These are phyloP conservation scores for Cordyceps pruinosa DNA, from an alignment of 2,329 filamentous ascomycete genomes.

Conservation along the genomic window DNA sequence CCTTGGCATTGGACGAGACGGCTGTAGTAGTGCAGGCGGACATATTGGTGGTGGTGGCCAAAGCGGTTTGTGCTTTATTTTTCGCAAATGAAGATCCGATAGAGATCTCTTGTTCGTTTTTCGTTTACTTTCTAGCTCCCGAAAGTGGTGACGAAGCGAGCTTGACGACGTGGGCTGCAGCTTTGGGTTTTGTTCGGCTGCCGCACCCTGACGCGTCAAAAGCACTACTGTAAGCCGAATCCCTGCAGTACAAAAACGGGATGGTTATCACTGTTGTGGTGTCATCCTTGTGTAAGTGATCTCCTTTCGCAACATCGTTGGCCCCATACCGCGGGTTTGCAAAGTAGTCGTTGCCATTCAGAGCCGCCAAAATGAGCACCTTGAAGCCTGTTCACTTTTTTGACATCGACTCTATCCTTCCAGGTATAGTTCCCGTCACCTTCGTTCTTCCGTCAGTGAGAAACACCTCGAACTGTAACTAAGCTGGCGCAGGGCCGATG, in stretches of 20 bases:
- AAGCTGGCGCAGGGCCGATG: neutral
- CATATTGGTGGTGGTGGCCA: neutral
- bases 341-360: neutral
- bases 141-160: neutral
- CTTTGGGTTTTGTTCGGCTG: neutral
- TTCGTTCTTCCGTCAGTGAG: neutral
- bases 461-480: neutral
- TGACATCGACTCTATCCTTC: neutral
- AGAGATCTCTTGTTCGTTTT: neutral
- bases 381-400: neutral
- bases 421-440: neutral
- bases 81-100: neutral
- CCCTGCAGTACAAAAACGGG: neutral
- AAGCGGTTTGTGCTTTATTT: neutral
- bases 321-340: too few relatives aligned
- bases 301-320: too few relatives aligned
- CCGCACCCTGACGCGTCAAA: neutral
- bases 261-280: neutral
- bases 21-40: neutral
- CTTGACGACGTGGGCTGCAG: neutral
- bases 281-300: neutral
- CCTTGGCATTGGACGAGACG: neutral
- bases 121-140: neutral
- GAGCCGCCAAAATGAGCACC: neutral
- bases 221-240: neutral